Base-by-base conservation (phyloP, 208 protist species). In the Trypanosoma cruzi region DNA sequence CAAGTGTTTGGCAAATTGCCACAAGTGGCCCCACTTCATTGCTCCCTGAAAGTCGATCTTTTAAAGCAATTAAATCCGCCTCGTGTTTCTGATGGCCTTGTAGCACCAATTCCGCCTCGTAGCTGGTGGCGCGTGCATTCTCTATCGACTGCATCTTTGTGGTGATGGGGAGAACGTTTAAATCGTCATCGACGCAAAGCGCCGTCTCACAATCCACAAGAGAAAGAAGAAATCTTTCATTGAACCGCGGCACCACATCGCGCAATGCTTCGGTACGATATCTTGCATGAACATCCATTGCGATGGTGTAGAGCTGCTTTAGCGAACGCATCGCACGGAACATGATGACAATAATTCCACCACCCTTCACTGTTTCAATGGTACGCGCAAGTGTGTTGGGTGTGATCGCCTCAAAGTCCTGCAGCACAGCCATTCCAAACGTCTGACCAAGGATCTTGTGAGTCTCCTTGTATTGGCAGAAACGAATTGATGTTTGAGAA, bases 401-500 rank as follows among this genome's bases (percentile, higher is more conserved):
- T 32, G 98, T 99, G 26, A 99, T 85, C 1, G 98, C 96, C 90
- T 99, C 98, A 84, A 99, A 99, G 88, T 99, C 99, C 89, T 99
- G 94, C 44, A 98, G 80, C 14, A 99, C 97, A 14, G 96, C 97
- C 97, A 99, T 99, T 62, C 98, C 98, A 77, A 99, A 99, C 0
- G 99, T 99, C 67, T 99, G 97, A 69, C 99, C 99, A 4, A 99
- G 88, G 48, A 99, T 95, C 75, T 99, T 99, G 75, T 99, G 97
- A 34, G 98, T 97, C 67, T 99, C 99, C 26, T 89, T 91, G 86
- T 99, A 99, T 81, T 99, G 99, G 68, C 88, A 97, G 77, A 99
- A 99, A 62, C 98, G 88, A 66, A 99, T 99, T 46, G 97, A 79
- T n/a, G 98, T 99, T 61, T 99, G 96, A 4, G 96, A 84, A 20